A percentile compares a stretch with the other conserved stretches of the same genome.
Conservation (phyloP, 257 asterid genomes). For the Petrea volubilis region DNA sequence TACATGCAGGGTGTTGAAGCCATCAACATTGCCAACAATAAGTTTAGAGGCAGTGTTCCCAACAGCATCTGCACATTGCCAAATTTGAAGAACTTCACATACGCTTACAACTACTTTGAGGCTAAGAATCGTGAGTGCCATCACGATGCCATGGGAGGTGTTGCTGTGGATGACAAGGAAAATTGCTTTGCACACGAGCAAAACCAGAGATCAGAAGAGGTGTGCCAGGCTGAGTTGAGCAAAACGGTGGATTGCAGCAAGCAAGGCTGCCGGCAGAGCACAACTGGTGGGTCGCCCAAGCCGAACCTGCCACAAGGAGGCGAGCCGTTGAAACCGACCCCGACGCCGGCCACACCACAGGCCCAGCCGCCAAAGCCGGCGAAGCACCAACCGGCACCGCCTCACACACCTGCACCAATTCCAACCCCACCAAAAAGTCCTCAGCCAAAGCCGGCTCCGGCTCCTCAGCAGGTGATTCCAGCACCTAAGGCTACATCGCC, state of each 20-base stretch:
- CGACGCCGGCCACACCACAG: neutral
- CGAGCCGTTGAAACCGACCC: too few relatives aligned
- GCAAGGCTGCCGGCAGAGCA: conserved; percentile 42
- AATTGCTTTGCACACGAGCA: conserved; percentile 45
- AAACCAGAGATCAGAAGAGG: conserved; percentile 46
- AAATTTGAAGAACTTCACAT: conserved; percentile 42
- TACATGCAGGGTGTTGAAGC: conserved; percentile 43
- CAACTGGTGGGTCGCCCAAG: conserved; percentile 25
- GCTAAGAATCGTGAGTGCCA: conserved; percentile 43
- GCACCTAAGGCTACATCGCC: conserved; percentile 50
- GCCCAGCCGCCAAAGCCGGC: neutral
- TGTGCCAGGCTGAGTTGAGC: conserved; percentile 37
- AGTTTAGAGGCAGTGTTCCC: conserved; percentile 49
- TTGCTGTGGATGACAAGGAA: conserved; percentile 31
- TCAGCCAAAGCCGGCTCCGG: conserved; percentile 5
- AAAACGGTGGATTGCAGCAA: conserved; percentile 50
- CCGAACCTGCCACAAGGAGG: neutral
- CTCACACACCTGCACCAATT: neutral
- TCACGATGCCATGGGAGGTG: conserved; percentile 14
- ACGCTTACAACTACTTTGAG: conserved; percentile 45
- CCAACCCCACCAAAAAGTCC: neutral
- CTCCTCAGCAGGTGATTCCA: too few relatives aligned
- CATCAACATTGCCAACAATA: conserved; percentile 40
- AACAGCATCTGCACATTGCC: conserved; percentile 46
- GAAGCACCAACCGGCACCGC: neutral